Percentiles rank a stretch among this genome's conserved stretches.
Evolutionary conservation across 75 land plant species (phyloP).

Genomic region (Isoetes taiwanensis): DNA sequence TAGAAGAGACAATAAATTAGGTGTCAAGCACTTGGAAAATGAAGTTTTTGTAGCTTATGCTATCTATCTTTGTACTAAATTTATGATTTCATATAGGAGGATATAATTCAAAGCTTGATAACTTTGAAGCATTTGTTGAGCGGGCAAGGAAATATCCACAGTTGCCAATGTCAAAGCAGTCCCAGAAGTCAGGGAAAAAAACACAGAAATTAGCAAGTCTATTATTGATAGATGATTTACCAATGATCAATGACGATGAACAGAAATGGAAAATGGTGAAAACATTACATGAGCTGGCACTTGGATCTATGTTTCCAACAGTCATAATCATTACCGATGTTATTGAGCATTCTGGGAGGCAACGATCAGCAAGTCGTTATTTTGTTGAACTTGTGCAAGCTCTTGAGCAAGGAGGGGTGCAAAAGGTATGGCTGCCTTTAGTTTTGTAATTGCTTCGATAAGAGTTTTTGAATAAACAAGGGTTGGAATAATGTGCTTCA

Average conservation of each 20-base stretch:
- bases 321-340: conserved; percentile 51
- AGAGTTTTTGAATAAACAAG: too few relatives aligned
- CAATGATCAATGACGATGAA: conserved; percentile 39
- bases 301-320: conserved; percentile 45
- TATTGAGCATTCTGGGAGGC: conserved; percentile 27
- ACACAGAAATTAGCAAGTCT: conserved; percentile 14
- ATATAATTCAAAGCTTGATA: conserved; percentile 96
- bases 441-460: not conserved
- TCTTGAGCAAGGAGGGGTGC: conserved; percentile 57
- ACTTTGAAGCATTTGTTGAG: conserved; percentile 71
- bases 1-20: too few relatives aligned
- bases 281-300: conserved; percentile 40
- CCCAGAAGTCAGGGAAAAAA: not conserved
- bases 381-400: conserved; percentile 34
- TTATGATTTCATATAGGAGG: too few relatives aligned
- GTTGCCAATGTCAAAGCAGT: conserved; percentile 14
- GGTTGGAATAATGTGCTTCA: too few relatives aligned
- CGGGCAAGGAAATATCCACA: conserved; percentile 49
- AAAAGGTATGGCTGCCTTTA: conserved; percentile 37
- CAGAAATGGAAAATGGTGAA: conserved; percentile 30
- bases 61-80: too few relatives aligned
- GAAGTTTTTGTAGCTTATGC: too few relatives aligned
- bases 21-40: not conserved
- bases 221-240: conserved; percentile 80
- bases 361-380: conserved; percentile 5